These are phyloP conservation scores for Tuber borchii DNA, from an alignment of 495 filamentous ascomycete species.

Conservation along the genomic window DNA sequence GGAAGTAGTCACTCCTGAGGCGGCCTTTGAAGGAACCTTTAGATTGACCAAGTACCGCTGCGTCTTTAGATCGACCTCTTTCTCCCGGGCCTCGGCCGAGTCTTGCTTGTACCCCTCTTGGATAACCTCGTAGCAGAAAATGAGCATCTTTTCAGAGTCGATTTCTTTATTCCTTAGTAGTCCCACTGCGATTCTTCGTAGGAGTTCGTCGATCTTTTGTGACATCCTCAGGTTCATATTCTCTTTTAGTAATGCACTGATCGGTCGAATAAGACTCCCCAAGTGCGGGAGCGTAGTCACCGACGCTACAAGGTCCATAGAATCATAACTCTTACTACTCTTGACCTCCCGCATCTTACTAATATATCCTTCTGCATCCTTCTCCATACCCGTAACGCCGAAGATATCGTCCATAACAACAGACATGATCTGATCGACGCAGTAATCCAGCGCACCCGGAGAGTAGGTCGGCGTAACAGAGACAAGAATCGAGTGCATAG, in stretches of 20 bases:
- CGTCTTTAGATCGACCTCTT: slow-evolving; percentile 55
- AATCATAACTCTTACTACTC: slow-evolving; percentile 93
- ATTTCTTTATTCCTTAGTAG: slow-evolving; percentile 71
- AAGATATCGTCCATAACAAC: slow-evolving; percentile 98
- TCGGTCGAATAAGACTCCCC: slow-evolving; percentile 65
- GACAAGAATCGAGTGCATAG: slow-evolving; percentile 85
- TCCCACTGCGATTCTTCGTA: slow-evolving; percentile 74
- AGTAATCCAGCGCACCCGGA: slow-evolving; percentile 84
- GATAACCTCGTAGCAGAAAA: slow-evolving; percentile 92
- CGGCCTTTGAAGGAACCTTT: slow-evolving; percentile 64
- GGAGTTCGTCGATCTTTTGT: slow-evolving; percentile 82
- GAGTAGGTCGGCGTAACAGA: slow-evolving; percentile 63
- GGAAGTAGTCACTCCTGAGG: slow-evolving; percentile 58
- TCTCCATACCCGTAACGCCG: slow-evolving; percentile 89
- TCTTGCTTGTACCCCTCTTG: slow-evolving; percentile 64
- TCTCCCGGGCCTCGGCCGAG: slow-evolving; percentile 41
- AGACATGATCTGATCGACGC: slow-evolving; percentile 64
- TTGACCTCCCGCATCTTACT: slow-evolving; percentile 97
- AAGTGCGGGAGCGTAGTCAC: slow-evolving; percentile 67
- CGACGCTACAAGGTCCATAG: slow-evolving; percentile 86
- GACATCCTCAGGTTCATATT: slow-evolving; percentile 71
- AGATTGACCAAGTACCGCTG: slow-evolving; percentile 69
- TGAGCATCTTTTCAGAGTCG: slow-evolving; percentile 65
- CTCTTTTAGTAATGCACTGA: slow-evolving; percentile 70
- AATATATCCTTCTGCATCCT: slow-evolving; percentile 90